phyloP scores from a whole-genome alignment of 306 rosid species.

The Prinsepia uniflora region DNA sequence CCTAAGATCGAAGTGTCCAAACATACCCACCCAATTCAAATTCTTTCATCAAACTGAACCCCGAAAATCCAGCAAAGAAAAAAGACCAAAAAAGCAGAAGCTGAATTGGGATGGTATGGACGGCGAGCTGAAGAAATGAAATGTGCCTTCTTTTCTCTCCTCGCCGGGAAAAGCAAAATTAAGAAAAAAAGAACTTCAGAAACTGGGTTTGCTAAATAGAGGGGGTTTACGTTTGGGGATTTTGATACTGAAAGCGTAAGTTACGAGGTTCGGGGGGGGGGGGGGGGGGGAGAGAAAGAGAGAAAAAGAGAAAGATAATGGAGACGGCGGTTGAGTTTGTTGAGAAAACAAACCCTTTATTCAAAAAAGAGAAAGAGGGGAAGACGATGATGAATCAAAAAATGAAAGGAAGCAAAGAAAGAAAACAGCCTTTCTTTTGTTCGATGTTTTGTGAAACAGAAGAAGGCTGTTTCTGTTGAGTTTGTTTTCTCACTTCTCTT shows the following conservation, averaged over 20 bases:
- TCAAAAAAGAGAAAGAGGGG: conserved; percentile 10
- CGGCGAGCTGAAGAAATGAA: conserved; percentile 13
- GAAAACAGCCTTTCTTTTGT: not conserved
- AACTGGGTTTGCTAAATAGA: conserved; percentile 43
- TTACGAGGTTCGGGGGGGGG: conserved; percentile 33
- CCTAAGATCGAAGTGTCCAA: conserved; percentile 27
- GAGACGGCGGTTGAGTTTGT: conserved; percentile 36
- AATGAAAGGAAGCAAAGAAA: conserved; percentile 8
- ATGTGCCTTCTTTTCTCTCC: conserved; percentile 1
- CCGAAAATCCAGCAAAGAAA: not conserved
- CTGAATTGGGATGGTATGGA: not conserved
- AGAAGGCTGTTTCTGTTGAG: conserved; percentile 2
- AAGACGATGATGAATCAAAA: not conserved
- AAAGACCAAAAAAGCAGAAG: not conserved
- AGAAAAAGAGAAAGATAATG: not conserved
- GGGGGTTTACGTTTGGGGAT: conserved; percentile 23
- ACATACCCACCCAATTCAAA: conserved; percentile 5
- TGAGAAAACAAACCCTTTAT: conserved; percentile 42
- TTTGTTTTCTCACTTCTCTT: conserved; percentile 13
- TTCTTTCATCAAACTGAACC: conserved; percentile 4
- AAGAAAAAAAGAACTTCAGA: conserved; percentile 29
- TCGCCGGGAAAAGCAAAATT: conserved; percentile 10
- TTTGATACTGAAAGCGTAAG: conserved; percentile 40
- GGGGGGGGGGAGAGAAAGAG: too few relatives aligned
- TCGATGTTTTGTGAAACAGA: not conserved